These are phyloP conservation scores for Botrytis sinoallii DNA, from an alignment of 2,329 filamentous ascomycete genomes.

Conservation along the genomic window DNA sequence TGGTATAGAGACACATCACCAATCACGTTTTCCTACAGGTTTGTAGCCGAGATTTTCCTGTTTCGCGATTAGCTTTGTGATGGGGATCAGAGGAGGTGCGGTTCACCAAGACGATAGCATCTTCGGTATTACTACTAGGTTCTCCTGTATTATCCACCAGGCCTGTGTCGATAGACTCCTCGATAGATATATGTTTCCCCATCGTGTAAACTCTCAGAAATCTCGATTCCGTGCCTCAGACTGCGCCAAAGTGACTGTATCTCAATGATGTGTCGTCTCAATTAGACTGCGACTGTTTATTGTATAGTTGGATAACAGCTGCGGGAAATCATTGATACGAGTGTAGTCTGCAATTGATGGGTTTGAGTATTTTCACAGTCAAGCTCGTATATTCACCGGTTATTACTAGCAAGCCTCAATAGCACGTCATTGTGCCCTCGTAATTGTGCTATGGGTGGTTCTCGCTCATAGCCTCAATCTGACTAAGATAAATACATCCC, in stretches of 20 bases:
- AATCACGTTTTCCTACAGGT: constrained; percentile 42
- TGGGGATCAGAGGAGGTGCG: background rate
- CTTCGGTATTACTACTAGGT: background rate
- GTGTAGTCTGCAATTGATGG: background rate
- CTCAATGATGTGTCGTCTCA: background rate
- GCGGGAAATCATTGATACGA: background rate
- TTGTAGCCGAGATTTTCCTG: constrained; percentile 52
- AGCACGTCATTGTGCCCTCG: background rate
- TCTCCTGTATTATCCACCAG: background rate
- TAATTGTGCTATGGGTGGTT: background rate
- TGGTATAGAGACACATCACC: background rate
- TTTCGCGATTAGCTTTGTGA: background rate
- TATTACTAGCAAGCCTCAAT: background rate
- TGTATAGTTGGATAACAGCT: background rate
- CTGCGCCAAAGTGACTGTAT: background rate
- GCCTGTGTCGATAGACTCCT: background rate
- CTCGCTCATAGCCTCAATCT: background rate
- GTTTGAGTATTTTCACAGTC: background rate
- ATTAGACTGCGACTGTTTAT: background rate
- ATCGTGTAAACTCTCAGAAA: background rate
- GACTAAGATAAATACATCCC: background rate
- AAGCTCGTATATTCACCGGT: background rate
- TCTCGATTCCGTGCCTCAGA: background rate
- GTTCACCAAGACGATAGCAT: background rate
- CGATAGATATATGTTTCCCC: background rate